These are phyloP conservation scores for Onygenales sp. DNA, from an alignment of 2,329 filamentous ascomycete genomes.

Conservation along the genomic window DNA sequence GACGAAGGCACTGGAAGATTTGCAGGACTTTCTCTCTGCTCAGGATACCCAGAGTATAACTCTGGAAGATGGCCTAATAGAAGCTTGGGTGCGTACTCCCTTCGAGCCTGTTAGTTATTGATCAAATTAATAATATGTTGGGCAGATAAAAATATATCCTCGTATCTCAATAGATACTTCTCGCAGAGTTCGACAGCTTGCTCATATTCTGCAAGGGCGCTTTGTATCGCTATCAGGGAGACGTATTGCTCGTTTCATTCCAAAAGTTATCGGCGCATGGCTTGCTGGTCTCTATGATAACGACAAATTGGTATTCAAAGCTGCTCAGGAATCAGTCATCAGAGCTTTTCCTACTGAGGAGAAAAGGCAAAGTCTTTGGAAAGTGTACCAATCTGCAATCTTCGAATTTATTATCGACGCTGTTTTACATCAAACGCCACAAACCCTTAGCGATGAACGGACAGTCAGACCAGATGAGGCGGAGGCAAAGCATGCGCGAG, in stretches of 20 bases:
- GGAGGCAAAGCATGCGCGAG: constrained; percentile 73
- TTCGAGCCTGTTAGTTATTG: constrained; percentile 16
- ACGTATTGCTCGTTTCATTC: constrained; percentile 70
- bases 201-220: constrained; percentile 64
- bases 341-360: constrained; percentile 70
- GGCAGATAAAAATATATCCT: constrained; percentile 73
- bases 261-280: constrained; percentile 78
- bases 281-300: constrained; percentile 80
- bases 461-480: constrained; percentile 77
- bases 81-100: constrained; percentile 65
- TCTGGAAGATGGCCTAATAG: constrained; percentile 71
- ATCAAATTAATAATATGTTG: constrained; percentile 28
- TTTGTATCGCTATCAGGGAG: constrained; percentile 57
- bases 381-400: constrained; percentile 69
- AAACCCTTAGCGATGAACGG: constrained; percentile 81
- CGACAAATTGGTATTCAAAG: constrained; percentile 64
- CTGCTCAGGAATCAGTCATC: constrained; percentile 67
- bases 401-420: constrained; percentile 74
- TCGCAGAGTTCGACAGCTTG: constrained; percentile 75
- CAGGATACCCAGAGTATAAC: constrained; percentile 46
- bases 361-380: constrained; percentile 69
- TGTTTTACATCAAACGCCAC: constrained; percentile 63
- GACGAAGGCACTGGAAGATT: constrained; percentile 77
- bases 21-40: constrained; percentile 56
- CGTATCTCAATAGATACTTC: constrained; percentile 83